Evolutionary conservation across 345 rosid genomes (phyloP).

Genomic region (Cochlearia excelsa): DNA sequence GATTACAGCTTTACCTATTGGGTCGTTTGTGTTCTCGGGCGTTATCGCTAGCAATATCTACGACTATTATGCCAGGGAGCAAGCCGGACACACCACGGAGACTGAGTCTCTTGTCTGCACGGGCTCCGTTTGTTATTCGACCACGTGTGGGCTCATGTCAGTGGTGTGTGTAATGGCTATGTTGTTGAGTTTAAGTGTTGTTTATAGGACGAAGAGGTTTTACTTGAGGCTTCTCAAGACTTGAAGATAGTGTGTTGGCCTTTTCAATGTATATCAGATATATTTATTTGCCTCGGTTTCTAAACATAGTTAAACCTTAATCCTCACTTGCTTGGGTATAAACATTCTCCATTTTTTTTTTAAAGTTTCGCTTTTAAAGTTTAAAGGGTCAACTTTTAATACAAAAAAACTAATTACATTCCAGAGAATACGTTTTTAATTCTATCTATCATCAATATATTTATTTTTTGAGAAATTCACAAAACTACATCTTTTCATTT

Average conservation of each 20-base stretch:
- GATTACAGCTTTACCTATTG: conserved; percentile 50
- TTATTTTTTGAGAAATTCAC: too few species aligned
- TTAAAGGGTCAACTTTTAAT: too few species aligned
- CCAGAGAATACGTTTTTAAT: too few species aligned
- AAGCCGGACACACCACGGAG: conserved; percentile 37
- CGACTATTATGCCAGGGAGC: conserved; percentile 64
- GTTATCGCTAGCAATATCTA: conserved; percentile 71
- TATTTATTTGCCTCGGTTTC: too few species aligned
- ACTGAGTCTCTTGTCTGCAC: conserved; percentile 47
- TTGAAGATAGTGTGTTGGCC: conserved; percentile 32
- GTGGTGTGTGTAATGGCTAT: conserved; percentile 55
- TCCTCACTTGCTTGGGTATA: too few species aligned
- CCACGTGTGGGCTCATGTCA: conserved; percentile 59
- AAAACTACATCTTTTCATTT: too few species aligned
- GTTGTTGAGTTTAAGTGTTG: conserved; percentile 57
- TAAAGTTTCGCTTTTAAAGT: too few species aligned
- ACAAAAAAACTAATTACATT: too few species aligned
- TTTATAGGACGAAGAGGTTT: conserved; percentile 56
- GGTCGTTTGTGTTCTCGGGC: conserved; percentile 72
- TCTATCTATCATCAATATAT: too few species aligned
- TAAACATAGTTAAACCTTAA: too few species aligned
- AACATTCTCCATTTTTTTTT: too few species aligned
- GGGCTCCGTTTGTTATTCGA: conserved; percentile 60
- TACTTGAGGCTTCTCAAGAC: conserved; percentile 52
- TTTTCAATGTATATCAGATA: background rate